Base-by-base conservation (phyloP, 2,329 filamentous ascomycete species). In the Cladosporium sp. region DNA sequence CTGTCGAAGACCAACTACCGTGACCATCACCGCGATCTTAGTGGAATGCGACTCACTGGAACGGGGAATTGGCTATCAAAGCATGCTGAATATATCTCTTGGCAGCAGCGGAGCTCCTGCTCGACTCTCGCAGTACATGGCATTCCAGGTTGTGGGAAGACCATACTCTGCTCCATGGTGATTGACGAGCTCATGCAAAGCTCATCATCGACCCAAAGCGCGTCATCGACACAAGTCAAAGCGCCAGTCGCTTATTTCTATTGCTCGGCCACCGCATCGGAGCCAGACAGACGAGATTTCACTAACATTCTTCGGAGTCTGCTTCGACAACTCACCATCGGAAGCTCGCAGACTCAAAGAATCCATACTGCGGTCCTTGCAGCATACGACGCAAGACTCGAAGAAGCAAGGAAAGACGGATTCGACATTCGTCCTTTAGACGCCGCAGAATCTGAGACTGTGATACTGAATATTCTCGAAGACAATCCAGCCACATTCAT, bases 61-160 rank as follows among this genome's bases (percentile, higher is more conserved):
- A 55, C 51, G 28, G 51, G 51, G 18, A 18, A 21, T 26, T 55
- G 51, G 51, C 26, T 55, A 28, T 28, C 32, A 18, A 26, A 55
- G 18, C 51, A 55, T 26, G 15, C 21, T 55, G 15, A 28, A 55
- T 55, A 55, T 32, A 26, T 30, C 24, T 24, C 24, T 24, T 24
- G 24, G 24, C 24, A 24, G 24, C 24, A 24, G 24, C 24, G 24
- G 24, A 24, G 24, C 24, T 24, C 24, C 24, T 24, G 24, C 24
- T 24, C 24, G 24, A 24, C 24, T 24, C 24, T 24, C 24, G 24
- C 24, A 26, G 26, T 55, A 1, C 51, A 55, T 55, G 26, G 51
- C 30, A 55, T 55, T 28, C 24, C 51, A 32, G 51, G 51, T 8
- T 55, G 51, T 28, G 51, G 51, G 21, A 55, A 55, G n/a, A 55